Percentiles rank a stretch among this genome's conserved stretches.
These are phyloP conservation scores for Phaeodactylum tricornutum DNA, from an alignment of 108 stramenopile species.

Conservation along the genomic window DNA sequence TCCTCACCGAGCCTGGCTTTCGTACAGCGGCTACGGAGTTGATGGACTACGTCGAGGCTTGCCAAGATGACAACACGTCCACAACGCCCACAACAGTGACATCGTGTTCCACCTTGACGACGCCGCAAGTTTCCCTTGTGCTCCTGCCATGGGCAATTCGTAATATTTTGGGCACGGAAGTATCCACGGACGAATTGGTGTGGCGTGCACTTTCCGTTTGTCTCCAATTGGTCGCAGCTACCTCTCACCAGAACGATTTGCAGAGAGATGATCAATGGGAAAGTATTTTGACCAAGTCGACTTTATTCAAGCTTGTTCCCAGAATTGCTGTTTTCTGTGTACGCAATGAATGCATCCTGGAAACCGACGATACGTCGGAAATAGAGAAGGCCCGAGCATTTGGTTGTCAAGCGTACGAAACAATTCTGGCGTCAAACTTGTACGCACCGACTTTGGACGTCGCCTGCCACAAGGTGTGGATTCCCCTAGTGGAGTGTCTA, in stretches of 20 bases:
- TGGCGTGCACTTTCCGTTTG: background rate
- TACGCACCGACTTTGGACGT: background rate
- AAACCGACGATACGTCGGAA: background rate
- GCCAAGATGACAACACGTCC: too few species aligned
- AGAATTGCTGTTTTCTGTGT: background rate
- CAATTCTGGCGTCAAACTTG: background rate
- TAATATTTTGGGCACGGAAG: background rate
- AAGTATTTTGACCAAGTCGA: background rate
- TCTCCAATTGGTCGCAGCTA: background rate
- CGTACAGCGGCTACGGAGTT: too few species aligned
- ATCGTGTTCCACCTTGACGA: too few species aligned
- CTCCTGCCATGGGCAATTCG: conserved; percentile 1
- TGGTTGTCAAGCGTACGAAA: background rate
- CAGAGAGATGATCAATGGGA: background rate
- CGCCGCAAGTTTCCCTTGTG: background rate
- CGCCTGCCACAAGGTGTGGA: conserved; percentile 1
- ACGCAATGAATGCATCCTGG: too few species aligned
- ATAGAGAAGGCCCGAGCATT: background rate
- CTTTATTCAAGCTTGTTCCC: background rate
- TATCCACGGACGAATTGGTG: background rate
- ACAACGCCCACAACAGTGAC: too few species aligned
- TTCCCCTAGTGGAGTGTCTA: too few species aligned
- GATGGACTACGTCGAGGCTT: too few species aligned
- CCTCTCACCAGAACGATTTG: background rate
- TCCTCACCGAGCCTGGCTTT: too few species aligned